phyloP scores from a whole-genome alignment of 805 yeast genomes.

The Pichia deserticola region DNA sequence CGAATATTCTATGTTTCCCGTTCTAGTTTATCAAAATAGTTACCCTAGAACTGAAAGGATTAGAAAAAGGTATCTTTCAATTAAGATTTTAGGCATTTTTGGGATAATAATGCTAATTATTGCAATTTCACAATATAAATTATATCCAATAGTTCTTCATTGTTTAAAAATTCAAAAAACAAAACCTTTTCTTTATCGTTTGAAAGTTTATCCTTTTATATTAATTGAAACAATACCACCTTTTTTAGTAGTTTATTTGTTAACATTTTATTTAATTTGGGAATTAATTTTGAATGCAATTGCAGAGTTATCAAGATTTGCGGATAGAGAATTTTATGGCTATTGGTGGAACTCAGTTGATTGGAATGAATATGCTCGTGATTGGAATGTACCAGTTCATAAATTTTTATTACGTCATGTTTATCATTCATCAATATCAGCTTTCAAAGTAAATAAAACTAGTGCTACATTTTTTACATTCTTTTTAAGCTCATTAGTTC shows the following conservation, averaged over 20 bases:
- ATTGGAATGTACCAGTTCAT: slow-evolving; percentile 95
- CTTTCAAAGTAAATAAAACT: slow-evolving; percentile 53
- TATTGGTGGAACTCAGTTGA: slow-evolving; percentile 97
- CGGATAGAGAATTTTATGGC: slow-evolving; percentile 88
- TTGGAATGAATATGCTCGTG: slow-evolving; percentile 89
- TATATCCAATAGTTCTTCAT: slow-evolving; percentile 60
- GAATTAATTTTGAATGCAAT: slow-evolving; percentile 84
- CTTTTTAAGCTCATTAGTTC: slow-evolving; percentile 71
- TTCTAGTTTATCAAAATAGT: slow-evolving; percentile 73
- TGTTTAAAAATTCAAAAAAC: slow-evolving; percentile 46
- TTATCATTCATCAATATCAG: slow-evolving; percentile 81
- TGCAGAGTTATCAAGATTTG: slow-evolving; percentile 82
- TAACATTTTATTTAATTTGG: slow-evolving; percentile 89
- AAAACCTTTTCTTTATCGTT: slow-evolving; percentile 39
- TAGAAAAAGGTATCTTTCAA: slow-evolving; percentile 59
- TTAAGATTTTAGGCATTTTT: slow-evolving; percentile 71
- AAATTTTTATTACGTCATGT: slow-evolving; percentile 85
- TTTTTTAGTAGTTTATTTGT: slow-evolving; percentile 64
- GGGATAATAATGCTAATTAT: slow-evolving; percentile 85
- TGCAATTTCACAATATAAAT: slow-evolving; percentile 60
- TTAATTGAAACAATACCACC: slow-evolving; percentile 73
- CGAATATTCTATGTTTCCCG: slow-evolving; percentile 80
- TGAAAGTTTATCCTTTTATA: slow-evolving; percentile 46
- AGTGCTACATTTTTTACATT: slow-evolving; percentile 76
- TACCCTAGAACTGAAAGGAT: slow-evolving; percentile 70